Conservation (phyloP, 2,329 filamentous ascomycete genomes). For the Stachybotrys chlorohalonatus region DNA sequence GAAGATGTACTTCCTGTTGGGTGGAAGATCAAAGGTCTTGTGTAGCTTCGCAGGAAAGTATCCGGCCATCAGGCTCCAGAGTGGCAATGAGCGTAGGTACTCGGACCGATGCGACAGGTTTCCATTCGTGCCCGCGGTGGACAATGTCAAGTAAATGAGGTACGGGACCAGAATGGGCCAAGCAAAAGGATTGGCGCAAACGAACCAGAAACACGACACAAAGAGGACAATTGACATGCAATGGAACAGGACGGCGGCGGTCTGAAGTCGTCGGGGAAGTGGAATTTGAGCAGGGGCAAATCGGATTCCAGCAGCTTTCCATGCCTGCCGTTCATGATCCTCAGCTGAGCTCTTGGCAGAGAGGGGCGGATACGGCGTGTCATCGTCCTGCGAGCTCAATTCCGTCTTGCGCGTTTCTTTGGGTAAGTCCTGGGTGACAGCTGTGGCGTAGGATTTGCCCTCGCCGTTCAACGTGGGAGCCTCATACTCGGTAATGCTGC, state of each 20-base stretch:
- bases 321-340: slow-evolving; percentile 18
- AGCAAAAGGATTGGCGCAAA: slow-evolving; percentile 81
- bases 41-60: slow-evolving; percentile 90
- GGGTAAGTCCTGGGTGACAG: slow-evolving; percentile 5
- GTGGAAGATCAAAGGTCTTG: slow-evolving; percentile 69
- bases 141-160: slow-evolving; percentile 73
- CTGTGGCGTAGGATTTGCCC: slow-evolving; percentile 11
- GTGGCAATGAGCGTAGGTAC: slow-evolving; percentile 59
- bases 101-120: slow-evolving; percentile 65
- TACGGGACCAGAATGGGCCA: slow-evolving; percentile 78
- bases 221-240: slow-evolving; percentile 61
- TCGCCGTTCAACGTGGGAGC: neutral
- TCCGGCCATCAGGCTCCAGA: slow-evolving; percentile 84
- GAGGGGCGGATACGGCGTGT: slow-evolving; percentile 18
- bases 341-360: slow-evolving; percentile 8
- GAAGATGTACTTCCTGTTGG: slow-evolving; percentile 88
- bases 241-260: slow-evolving; percentile 67
- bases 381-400: slow-evolving; percentile 1
- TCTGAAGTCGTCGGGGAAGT: slow-evolving; percentile 63
- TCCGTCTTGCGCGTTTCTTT: slow-evolving; percentile 1
- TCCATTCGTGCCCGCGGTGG: slow-evolving; percentile 68
- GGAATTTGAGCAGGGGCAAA: slow-evolving; percentile 77
- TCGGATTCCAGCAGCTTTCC: slow-evolving; percentile 50
- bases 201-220: slow-evolving; percentile 78
- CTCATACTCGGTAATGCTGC: neutral